Evolutionary conservation across 768 basidiomycete genomes (phyloP).

Genomic region (Cubamyces sp.): DNA sequence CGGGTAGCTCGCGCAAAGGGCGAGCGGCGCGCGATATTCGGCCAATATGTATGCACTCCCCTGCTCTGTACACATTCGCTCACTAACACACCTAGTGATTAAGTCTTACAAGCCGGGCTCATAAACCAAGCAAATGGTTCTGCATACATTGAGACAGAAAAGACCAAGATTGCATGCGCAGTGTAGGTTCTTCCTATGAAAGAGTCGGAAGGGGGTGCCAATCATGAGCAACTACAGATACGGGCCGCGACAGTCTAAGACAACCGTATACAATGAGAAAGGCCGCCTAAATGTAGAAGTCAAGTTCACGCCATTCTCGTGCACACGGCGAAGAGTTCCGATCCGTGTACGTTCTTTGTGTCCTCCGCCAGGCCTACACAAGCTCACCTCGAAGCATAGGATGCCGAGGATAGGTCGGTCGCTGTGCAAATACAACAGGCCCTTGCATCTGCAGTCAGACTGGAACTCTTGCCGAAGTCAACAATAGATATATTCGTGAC

Average conservation of each 20-base stretch:
- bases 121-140: constrained; percentile 96
- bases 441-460: constrained; percentile 77
- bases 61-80: constrained; percentile 2
- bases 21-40: constrained; percentile 69
- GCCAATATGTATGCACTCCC: constrained; percentile 72
- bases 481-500: constrained; percentile 90
- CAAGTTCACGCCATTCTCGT: constrained; percentile 96
- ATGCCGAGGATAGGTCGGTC: constrained; percentile 90
- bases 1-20: constrained; percentile 48
- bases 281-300: constrained; percentile 94
- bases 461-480: constrained; percentile 93
- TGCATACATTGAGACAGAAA: constrained; percentile 92
- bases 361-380: not conserved
- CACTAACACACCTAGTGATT: constrained; percentile 34
- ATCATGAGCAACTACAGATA: constrained; percentile 50
- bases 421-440: constrained; percentile 86
- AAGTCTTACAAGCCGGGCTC: constrained; percentile 88
- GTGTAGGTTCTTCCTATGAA: constrained; percentile 62
- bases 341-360: constrained; percentile 65
- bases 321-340: constrained; percentile 73
- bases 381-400: constrained; percentile 50
- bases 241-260: constrained; percentile 86
- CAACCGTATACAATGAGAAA: constrained; percentile 78
- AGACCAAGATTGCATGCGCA: constrained; percentile 93
- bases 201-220: not conserved